Evolutionary conservation across 306 rosid genomes (phyloP).

Genomic region (Lathyrus tuberosus): DNA sequence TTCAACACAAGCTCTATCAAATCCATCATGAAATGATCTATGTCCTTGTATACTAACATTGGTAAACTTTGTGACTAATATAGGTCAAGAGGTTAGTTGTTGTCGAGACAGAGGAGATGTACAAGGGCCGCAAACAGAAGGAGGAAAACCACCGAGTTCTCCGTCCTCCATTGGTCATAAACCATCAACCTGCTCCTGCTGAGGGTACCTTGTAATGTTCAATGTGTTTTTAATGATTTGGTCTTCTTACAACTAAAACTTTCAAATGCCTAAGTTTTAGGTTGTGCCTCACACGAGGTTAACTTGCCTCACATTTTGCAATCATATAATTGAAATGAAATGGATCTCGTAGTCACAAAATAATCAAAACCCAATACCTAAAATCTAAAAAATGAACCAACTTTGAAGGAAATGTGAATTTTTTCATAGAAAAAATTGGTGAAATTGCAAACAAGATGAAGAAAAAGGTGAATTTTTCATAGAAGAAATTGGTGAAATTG

Average conservation of each 20-base stretch:
- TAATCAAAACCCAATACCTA: too few relatives aligned
- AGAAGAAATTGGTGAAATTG: too few relatives aligned
- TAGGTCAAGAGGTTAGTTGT: slow-evolving; percentile 91
- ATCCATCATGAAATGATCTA: slow-evolving; percentile 20
- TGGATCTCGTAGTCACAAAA: too few relatives aligned
- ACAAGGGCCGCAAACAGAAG: slow-evolving; percentile 76
- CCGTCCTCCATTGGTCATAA: slow-evolving; percentile 68
- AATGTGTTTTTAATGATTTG: slow-evolving; percentile 30
- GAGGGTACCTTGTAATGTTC: slow-evolving; percentile 50
- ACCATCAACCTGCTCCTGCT: slow-evolving; percentile 62
- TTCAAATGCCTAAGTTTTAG: slow-evolving; percentile 11
- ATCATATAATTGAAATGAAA: too few relatives aligned
- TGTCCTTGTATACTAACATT: slow-evolving; percentile 23
- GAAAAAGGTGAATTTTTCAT: too few relatives aligned
- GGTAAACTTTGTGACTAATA: slow-evolving; percentile 27
- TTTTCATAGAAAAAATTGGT: too few relatives aligned
- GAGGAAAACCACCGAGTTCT: slow-evolving; percentile 61
- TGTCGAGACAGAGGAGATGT: slow-evolving; percentile 90
- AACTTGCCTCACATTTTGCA: background rate
- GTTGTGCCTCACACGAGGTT: slow-evolving; percentile 31
- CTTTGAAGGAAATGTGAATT: too few relatives aligned
- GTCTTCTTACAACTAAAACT: slow-evolving; percentile 31
- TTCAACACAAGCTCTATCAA: slow-evolving; percentile 8
- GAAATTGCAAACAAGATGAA: too few relatives aligned
- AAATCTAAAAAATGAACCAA: too few relatives aligned